Conservation (phyloP, 129 eudicot species). For the Lactuca sativa region DNA sequence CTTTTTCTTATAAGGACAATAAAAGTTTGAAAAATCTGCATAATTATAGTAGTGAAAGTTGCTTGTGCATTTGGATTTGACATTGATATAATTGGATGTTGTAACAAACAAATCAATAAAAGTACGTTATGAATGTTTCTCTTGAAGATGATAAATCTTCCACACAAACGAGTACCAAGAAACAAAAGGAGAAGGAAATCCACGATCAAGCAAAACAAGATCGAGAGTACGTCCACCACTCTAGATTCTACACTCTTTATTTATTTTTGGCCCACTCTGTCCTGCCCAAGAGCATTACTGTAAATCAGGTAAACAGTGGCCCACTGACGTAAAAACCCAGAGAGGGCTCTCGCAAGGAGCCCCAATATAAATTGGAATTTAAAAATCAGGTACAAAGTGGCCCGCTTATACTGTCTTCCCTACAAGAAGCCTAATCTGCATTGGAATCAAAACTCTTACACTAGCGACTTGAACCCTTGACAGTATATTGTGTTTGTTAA, state of each 20-base stretch:
- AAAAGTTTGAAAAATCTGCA: background rate
- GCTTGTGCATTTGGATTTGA: background rate
- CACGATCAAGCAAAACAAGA: constrained; percentile 29
- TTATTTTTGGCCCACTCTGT: no score
- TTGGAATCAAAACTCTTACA: background rate
- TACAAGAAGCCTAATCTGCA: background rate
- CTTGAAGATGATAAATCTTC: constrained; percentile 38
- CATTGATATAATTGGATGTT: no score
- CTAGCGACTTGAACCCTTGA: background rate
- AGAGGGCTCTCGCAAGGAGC: no score
- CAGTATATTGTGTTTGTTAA: background rate
- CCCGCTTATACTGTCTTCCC: no score
- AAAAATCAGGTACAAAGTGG: no score
- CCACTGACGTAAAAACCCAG: no score
- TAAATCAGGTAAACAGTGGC: no score
- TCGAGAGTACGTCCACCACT: constrained; percentile 39
- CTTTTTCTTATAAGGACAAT: no score
- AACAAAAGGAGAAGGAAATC: constrained; percentile 30
- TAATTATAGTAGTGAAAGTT: background rate
- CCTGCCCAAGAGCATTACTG: no score
- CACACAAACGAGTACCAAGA: constrained; percentile 35
- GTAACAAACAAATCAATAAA: no score
- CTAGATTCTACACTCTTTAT: background rate
- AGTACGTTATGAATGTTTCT: constrained; percentile 2
- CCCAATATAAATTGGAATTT: no score